A percentile compares a stretch with the other conserved stretches of the same genome.
phyloP scores from a whole-genome alignment of 495 filamentous ascomycete genomes.

The Lasiosphaeriaceae sp. region DNA sequence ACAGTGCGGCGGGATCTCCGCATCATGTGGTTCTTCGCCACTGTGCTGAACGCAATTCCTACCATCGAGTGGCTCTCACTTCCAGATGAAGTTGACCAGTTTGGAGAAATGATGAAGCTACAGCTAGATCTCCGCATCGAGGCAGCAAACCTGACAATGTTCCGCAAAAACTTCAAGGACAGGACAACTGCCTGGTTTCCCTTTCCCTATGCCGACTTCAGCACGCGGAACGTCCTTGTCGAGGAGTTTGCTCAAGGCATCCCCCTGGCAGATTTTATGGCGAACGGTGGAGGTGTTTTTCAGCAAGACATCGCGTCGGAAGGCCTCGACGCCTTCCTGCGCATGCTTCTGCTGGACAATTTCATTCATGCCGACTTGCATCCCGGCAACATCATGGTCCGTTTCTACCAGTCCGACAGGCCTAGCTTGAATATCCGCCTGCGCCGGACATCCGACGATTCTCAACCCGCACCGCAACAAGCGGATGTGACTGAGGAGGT shows the following conservation, averaged over 20 bases:
- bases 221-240: conserved; percentile 84
- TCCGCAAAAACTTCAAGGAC: conserved; percentile 85
- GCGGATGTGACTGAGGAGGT: conserved; percentile 84
- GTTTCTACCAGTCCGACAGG: conserved; percentile 83
- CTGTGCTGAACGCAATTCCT: conserved; percentile 77
- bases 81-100: conserved; percentile 89
- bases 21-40: conserved; percentile 93
- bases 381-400: conserved; percentile 99
- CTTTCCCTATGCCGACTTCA: conserved; percentile 86
- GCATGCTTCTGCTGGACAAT: conserved; percentile 97
- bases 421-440: conserved; percentile 54
- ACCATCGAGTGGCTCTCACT: conserved; percentile 98
- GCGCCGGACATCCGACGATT: conserved; percentile 34
- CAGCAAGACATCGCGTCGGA: conserved; percentile 93
- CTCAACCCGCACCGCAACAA: conserved; percentile 46
- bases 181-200: conserved; percentile 94
- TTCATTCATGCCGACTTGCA: conserved; percentile 99
- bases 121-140: conserved; percentile 96
- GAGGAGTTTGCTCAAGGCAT: conserved; percentile 97
- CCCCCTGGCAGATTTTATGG: conserved; percentile 81
- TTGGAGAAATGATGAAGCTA: conserved; percentile 97
- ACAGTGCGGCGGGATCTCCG: conserved; percentile 81
- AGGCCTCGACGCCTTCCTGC: conserved; percentile 94
- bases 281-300: conserved; percentile 87
- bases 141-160: conserved; percentile 79